These are phyloP conservation scores for Zygoascus meyerae DNA, from an alignment of 1,139 yeast genomes.

Conservation along the genomic window DNA sequence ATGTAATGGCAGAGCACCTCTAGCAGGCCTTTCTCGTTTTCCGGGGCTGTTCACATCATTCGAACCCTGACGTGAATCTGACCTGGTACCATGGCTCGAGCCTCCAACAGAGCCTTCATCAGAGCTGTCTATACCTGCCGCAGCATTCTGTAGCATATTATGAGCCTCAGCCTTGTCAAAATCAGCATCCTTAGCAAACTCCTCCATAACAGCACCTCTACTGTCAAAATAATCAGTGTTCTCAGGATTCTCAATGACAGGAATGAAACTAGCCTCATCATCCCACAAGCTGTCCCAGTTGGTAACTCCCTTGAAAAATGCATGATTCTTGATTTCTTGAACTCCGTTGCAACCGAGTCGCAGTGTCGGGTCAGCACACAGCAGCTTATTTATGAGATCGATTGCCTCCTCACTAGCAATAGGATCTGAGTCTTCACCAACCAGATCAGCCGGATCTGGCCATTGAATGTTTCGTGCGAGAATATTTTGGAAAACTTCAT, in stretches of 20 bases:
- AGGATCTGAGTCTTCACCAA: slow-evolving; percentile 30
- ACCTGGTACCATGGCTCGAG: slow-evolving; percentile 14
- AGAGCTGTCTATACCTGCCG: slow-evolving; percentile 6
- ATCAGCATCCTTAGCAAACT: slow-evolving; percentile 31
- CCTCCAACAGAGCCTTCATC: slow-evolving; percentile 13
- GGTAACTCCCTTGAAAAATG: slow-evolving; percentile 58
- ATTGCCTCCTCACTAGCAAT: slow-evolving; percentile 60
- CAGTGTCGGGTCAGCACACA: slow-evolving; percentile 55
- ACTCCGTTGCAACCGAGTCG: slow-evolving; percentile 78
- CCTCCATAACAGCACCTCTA: slow-evolving; percentile 63
- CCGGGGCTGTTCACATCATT: slow-evolving; percentile 9
- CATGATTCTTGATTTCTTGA: slow-evolving; percentile 69
- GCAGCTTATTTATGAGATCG: slow-evolving; percentile 60
- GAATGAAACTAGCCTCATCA: slow-evolving; percentile 80
- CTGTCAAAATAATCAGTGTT: slow-evolving; percentile 87
- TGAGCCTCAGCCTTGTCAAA: slow-evolving; percentile 16
- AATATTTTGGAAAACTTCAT: slow-evolving; percentile 75
- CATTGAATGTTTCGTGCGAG: slow-evolving; percentile 69
- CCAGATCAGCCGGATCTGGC: slow-evolving; percentile 65
- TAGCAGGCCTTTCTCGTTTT: slow-evolving; percentile 13
- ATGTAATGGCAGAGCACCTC: slow-evolving; percentile 38
- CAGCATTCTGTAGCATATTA: not conserved
- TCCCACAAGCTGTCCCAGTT: slow-evolving; percentile 72
- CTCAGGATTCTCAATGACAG: slow-evolving; percentile 72
- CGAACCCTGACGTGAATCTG: slow-evolving; percentile 3